These are phyloP conservation scores for Colletotrichum scovillei DNA, from an alignment of 2,329 filamentous ascomycete genomes.

Conservation along the genomic window DNA sequence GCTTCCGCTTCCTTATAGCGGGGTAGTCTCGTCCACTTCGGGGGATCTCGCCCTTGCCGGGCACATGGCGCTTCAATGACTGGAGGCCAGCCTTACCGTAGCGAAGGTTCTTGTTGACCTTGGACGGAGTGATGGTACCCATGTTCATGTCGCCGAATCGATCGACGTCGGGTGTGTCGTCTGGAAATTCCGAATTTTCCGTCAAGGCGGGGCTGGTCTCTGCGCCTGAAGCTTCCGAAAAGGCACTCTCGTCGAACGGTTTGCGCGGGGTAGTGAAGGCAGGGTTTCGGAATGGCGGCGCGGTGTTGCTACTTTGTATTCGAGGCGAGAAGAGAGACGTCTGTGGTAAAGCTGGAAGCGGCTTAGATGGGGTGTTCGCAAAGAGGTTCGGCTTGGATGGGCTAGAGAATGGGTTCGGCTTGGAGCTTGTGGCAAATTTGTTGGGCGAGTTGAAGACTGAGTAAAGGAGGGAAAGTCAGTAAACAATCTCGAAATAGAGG, in stretches of 20 bases:
- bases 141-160: conserved; percentile 55
- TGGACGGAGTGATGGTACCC: conserved; percentile 58
- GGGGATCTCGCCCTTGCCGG: conserved; percentile 75
- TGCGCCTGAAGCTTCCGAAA: conserved; percentile 67
- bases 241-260: conserved; percentile 62
- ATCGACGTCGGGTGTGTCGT: conserved; percentile 66
- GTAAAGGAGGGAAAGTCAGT: background rate
- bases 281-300: conserved; percentile 70
- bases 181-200: conserved; percentile 65
- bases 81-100: conserved; percentile 53
- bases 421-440: conserved; percentile 43
- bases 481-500: background rate
- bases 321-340: conserved; percentile 60
- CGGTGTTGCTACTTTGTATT: conserved; percentile 53
- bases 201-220: conserved; percentile 71
- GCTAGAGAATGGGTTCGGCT: conserved; percentile 49
- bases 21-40: conserved; percentile 55
- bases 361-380: conserved; percentile 52
- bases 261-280: conserved; percentile 73
- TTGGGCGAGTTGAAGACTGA: conserved; percentile 52
- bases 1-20: conserved; percentile 64
- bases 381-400: conserved; percentile 41
- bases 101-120: conserved; percentile 58
- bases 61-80: conserved; percentile 52
- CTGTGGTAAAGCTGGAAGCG: conserved; percentile 51